Evolutionary conservation across 2,329 filamentous ascomycete genomes (phyloP).

Genomic region (Fusarium transvaalense): DNA sequence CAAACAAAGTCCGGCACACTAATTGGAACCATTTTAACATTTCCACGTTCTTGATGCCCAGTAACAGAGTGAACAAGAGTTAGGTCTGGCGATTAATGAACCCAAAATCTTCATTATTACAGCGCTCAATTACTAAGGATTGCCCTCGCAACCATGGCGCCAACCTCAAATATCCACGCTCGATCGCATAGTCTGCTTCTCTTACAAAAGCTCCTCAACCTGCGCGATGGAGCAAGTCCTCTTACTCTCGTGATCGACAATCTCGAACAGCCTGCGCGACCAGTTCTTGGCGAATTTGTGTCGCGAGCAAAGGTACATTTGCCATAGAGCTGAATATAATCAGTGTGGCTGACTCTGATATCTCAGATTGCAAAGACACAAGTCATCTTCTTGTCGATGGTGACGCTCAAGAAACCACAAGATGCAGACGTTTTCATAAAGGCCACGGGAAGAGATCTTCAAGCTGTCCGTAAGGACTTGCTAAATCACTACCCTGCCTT

Average conservation of each 20-base stretch:
- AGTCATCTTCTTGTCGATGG: conserved; percentile 82
- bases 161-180: conserved; percentile 72
- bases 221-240: conserved; percentile 84
- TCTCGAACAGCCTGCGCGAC: conserved; percentile 81
- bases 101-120: background rate
- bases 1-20: conserved; percentile 15
- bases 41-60: background rate
- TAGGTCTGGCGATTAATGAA: too few relatives aligned
- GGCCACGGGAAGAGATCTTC: conserved; percentile 69
- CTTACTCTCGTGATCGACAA: conserved; percentile 88
- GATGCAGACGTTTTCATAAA: conserved; percentile 76
- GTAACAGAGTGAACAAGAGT: background rate
- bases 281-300: conserved; percentile 79
- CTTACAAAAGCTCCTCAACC: conserved; percentile 83
- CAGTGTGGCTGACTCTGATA: conserved; percentile 9
- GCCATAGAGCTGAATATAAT: background rate
- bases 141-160: conserved; percentile 60
- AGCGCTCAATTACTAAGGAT: background rate
- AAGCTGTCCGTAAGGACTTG: conserved; percentile 71
- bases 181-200: conserved; percentile 87
- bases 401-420: conserved; percentile 74
- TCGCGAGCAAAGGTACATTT: conserved; percentile 74
- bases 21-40: conserved; percentile 5
- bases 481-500: conserved; percentile 60
- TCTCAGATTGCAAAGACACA: conserved; percentile 72